These are phyloP conservation scores for Ceratopteris richardii DNA, from an alignment of 75 land plant genomes.

Conservation along the genomic window DNA sequence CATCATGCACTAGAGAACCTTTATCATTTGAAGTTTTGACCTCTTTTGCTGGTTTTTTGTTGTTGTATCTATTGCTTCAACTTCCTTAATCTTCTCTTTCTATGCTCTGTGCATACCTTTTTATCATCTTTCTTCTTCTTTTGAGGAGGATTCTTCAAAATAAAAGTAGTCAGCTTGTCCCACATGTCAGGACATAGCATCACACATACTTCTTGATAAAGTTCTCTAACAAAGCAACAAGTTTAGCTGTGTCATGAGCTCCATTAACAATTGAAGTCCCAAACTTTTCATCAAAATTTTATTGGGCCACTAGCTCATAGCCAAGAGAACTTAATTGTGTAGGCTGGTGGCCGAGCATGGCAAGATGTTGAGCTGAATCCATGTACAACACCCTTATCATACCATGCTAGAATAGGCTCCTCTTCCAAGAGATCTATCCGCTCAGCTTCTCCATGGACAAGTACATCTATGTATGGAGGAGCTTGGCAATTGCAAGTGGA, in stretches of 20 bases:
- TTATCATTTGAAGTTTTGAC: conserved; percentile 10
- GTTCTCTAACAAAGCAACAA: conserved; percentile 75
- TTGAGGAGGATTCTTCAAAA: conserved; percentile 96
- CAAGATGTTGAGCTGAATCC: too few species aligned
- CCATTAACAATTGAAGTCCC: conserved; percentile 90
- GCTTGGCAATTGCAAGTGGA: too few species aligned
- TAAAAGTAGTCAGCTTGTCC: conserved; percentile 89
- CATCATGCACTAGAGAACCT: not conserved
- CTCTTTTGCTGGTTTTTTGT: conserved; percentile 71
- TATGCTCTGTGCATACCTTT: conserved; percentile 85
- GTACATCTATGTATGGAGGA: too few species aligned
- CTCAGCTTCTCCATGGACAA: too few species aligned
- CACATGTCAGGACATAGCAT: conserved; percentile 98
- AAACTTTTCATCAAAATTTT: conserved; percentile 91
- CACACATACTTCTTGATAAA: conserved; percentile 98
- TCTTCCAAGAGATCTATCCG: too few species aligned
- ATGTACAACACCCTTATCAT: too few species aligned
- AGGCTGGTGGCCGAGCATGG: conserved; percentile 80
- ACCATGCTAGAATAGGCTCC: too few species aligned
- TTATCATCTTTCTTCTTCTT: conserved; percentile 84
- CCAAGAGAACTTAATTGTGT: conserved; percentile 96
- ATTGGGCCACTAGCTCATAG: conserved; percentile 95
- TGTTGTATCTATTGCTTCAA: conserved; percentile 86
- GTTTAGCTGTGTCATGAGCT: conserved; percentile 83
- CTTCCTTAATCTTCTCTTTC: conserved; percentile 93